These are phyloP conservation scores for Pouteria glomerata DNA, from an alignment of 148 eudicot species.

Conservation along the genomic window DNA sequence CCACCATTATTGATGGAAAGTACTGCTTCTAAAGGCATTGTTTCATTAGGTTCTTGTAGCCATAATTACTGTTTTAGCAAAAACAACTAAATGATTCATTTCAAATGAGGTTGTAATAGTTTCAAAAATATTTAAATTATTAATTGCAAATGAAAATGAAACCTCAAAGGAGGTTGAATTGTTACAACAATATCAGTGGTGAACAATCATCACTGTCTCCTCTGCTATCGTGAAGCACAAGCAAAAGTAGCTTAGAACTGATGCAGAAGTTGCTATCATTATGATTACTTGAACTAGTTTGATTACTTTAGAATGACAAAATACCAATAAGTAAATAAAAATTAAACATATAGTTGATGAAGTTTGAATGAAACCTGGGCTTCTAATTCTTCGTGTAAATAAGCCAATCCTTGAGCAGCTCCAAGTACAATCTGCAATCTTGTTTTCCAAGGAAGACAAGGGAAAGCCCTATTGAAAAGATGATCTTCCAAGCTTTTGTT, in stretches of 20 bases:
- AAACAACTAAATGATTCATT: too few species aligned
- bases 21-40: background rate
- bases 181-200: background rate
- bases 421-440: constrained; percentile 74
- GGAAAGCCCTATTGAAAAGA: constrained; percentile 52
- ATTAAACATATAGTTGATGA: background rate
- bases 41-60: background rate
- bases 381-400: constrained; percentile 75
- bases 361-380: constrained; percentile 47
- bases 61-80: background rate
- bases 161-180: background rate
- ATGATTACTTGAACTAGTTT: background rate
- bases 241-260: background rate
- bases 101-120: too few species aligned
- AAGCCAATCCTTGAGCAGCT: constrained; percentile 86
- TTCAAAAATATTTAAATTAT: background rate
- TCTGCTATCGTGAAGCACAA: background rate
- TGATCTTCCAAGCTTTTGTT: constrained; percentile 88
- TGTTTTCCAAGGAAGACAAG: constrained; percentile 55
- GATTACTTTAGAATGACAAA: background rate
- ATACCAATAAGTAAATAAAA: background rate
- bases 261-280: background rate
- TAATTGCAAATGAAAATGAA: background rate
- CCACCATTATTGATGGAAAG: background rate
- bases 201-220: background rate